Evolutionary conservation across 2,329 filamentous ascomycete species (phyloP), one percentile per base, ranked within the genome.

Genomic region (Colletotrichum camelliae): DNA sequence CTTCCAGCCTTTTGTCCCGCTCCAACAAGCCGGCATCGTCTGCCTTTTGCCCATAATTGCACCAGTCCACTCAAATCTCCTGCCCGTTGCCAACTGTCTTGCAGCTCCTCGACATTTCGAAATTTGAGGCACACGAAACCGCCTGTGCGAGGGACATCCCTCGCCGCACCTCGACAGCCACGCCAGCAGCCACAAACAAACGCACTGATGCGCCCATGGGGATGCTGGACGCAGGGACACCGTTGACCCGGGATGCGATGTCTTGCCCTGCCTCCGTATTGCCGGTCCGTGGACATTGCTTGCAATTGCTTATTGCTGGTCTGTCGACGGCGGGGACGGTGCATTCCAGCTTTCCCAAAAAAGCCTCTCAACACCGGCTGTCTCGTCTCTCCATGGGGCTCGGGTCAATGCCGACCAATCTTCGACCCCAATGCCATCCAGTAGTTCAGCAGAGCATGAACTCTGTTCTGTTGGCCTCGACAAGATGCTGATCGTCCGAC

Each of bases 21-120:
- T 62, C 52, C 48, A 29, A 16, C n/a, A 31, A 68, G 60, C 31
- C 27, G 21, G 15, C 55, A n/a, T 58, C 55, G n/a, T 4, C 13
- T 58, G 55, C 24, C 16, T 58, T 58, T 31, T 58, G 55, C 24
- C 27, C 43, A 64, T n/a, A 31, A 67, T 75, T 31, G n/a, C 52
- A 61, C 52, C 33, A 65, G 65, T 52, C 72, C 72, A 72, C 72
- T 37, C 68, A 62, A 65, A 75, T 72, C 61, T 75, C 69, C 69
- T 61, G 37, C 16, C 35, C 48, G 48, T 35, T 60, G 35, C 67
- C 18, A 18, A n/a, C 60, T 55, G 55, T 58, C 67, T 74, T 57
- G 62, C 61, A 61, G 43, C 61, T 37, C 68, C 24, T 35, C 24
- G 55, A 67, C 43, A 15, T 55, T 66, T n/a, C 31, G 24, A 31